Percentiles rank a stretch among this genome's conserved stretches.
Conservation (phyloP, 1,284 basidiomycete genomes). For the Jaminaea rosea region DNA sequence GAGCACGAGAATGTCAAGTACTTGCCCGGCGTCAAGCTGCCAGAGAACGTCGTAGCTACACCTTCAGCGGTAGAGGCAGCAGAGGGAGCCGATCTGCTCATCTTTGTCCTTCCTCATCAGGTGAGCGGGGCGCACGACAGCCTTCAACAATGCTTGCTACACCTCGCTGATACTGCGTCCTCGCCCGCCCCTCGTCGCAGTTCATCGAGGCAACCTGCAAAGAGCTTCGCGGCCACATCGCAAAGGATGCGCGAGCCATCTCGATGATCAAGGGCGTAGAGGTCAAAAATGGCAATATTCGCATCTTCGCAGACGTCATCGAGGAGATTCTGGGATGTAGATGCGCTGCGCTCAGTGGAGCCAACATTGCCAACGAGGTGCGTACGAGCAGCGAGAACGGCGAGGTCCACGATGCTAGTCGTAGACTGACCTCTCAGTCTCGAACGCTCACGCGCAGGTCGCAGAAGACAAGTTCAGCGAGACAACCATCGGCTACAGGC, state of each 20-base stretch:
- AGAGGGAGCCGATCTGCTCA: slow-evolving; percentile 53
- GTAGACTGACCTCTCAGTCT: too few relatives aligned
- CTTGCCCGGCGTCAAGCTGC: slow-evolving; percentile 53
- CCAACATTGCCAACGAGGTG: slow-evolving; percentile 57
- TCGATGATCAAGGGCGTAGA: slow-evolving; percentile 48
- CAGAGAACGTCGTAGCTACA: slow-evolving; percentile 53
- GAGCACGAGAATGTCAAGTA: slow-evolving; percentile 55
- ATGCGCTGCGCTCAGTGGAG: slow-evolving; percentile 54
- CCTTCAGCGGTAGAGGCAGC: slow-evolving; percentile 52
- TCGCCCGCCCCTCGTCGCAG: slow-evolving; percentile 33
- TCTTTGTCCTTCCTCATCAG: slow-evolving; percentile 55
- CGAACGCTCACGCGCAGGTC: too few relatives aligned
- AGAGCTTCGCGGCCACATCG: slow-evolving; percentile 37
- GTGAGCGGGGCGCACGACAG: neutral
- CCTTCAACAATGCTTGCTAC: neutral
- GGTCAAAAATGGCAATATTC: slow-evolving; percentile 50
- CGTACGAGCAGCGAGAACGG: too few relatives aligned
- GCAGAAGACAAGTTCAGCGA: slow-evolving; percentile 53
- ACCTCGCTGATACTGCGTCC: slow-evolving; percentile 20
- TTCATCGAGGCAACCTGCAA: slow-evolving; percentile 46
- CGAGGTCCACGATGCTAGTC: too few relatives aligned
- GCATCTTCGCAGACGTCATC: slow-evolving; percentile 56
- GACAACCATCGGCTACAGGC: slow-evolving; percentile 55
- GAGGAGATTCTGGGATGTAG: slow-evolving; percentile 52
- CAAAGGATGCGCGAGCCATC: slow-evolving; percentile 42